phyloP scores from a whole-genome alignment of 371 early-diverging fungal species.

The Dichotomocladium elegans region DNA sequence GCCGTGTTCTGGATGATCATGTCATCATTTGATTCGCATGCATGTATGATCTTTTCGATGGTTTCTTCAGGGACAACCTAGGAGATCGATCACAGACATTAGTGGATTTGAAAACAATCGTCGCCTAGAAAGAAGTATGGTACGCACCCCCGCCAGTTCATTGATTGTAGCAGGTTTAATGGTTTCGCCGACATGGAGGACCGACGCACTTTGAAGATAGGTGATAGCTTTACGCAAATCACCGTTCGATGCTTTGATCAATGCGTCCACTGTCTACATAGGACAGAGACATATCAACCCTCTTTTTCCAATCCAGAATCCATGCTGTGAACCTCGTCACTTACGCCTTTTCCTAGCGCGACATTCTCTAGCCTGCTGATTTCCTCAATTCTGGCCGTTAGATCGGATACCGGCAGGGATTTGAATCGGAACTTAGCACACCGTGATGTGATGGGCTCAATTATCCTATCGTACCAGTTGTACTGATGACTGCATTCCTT shows the following conservation, averaged over 20 bases:
- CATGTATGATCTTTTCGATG: conserved; percentile 52
- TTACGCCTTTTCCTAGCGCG: conserved; percentile 39
- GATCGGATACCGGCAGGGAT: conserved; percentile 62
- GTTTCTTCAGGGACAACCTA: conserved; percentile 59
- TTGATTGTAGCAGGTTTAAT: conserved; percentile 59
- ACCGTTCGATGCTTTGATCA: conserved; percentile 80
- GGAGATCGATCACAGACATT: background rate
- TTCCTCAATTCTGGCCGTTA: conserved; percentile 52
- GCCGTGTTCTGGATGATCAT: conserved; percentile 46
- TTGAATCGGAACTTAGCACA: conserved; percentile 97
- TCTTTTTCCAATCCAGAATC: background rate
- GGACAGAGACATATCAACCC: background rate
- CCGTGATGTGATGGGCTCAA: conserved; percentile 93
- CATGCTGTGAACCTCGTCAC: no score
- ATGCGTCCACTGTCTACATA: conserved; percentile 63
- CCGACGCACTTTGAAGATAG: conserved; percentile 83
- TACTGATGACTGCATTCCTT: no score
- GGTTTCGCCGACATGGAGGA: conserved; percentile 45
- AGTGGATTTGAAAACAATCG: background rate
- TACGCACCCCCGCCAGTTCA: conserved; percentile 80
- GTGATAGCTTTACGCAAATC: conserved; percentile 93
- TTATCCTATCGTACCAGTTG: conserved; percentile 84
- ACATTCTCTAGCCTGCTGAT: conserved; percentile 74
- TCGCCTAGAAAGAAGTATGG: background rate
- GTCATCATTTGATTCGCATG: conserved; percentile 40